phyloP scores from a whole-genome alignment of 2,329 filamentous ascomycete genomes.

The Neophaeococcomyces mojaviensis region DNA sequence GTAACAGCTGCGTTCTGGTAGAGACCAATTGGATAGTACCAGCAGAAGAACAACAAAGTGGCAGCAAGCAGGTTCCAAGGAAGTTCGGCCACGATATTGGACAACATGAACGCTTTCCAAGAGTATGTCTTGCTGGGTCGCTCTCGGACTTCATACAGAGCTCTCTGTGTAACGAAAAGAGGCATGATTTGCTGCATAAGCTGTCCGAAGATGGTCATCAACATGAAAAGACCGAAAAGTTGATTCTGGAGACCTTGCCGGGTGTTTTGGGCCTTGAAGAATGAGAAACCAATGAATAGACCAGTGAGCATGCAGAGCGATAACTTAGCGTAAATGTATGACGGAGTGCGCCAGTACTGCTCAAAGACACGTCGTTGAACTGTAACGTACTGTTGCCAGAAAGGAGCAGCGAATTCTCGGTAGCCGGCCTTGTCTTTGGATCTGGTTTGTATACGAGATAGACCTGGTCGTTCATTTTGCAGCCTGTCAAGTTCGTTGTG shows the following conservation, averaged over 20 bases:
- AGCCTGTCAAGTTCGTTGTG: slow-evolving; percentile 50
- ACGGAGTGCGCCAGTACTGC: slow-evolving; percentile 85
- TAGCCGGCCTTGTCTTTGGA: slow-evolving; percentile 48
- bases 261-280: slow-evolving; percentile 66
- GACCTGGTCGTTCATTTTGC: slow-evolving; percentile 41
- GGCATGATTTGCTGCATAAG: slow-evolving; percentile 50
- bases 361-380: slow-evolving; percentile 72
- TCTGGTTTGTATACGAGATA: slow-evolving; percentile 33
- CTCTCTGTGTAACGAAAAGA: slow-evolving; percentile 50
- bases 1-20: slow-evolving; percentile 36
- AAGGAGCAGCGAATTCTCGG: slow-evolving; percentile 74
- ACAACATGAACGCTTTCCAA: slow-evolving; percentile 65
- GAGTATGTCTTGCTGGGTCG: slow-evolving; percentile 63
- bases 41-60: slow-evolving; percentile 56
- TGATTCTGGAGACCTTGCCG: slow-evolving; percentile 81
- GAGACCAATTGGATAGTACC: slow-evolving; percentile 58
- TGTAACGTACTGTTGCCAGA: slow-evolving; percentile 57
- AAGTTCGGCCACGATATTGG: slow-evolving; percentile 65
- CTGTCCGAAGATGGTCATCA: slow-evolving; percentile 69
- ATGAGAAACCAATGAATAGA: slow-evolving; percentile 78
- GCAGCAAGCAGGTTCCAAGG: slow-evolving; percentile 58
- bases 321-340: slow-evolving; percentile 80
- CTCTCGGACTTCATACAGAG: slow-evolving; percentile 54
- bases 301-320: slow-evolving; percentile 56
- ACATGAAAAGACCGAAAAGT: slow-evolving; percentile 84